Evolutionary conservation across 2,329 filamentous ascomycete genomes (phyloP), one percentile per base, ranked within the genome.

Genomic region (Thermoascus crustaceus): DNA sequence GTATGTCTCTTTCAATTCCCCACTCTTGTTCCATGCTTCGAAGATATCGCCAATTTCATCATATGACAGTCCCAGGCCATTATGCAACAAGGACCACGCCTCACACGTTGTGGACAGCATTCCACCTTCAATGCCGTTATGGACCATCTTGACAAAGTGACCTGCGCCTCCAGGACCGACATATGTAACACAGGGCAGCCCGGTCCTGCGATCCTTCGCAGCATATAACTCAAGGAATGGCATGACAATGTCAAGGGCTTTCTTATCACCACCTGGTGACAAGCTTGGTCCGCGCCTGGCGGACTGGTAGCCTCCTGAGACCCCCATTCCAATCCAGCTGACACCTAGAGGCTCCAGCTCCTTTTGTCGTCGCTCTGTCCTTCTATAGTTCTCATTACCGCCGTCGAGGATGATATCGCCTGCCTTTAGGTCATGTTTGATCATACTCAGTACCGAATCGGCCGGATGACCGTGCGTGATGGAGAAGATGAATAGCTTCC

Each of bases 81-180:
- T 66, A 22, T 69, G 66, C 63, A 85, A 74, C 20, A 82, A 67
- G 1, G 67, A 67, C 76, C 78, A 85, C 2, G 74, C 73, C 53
- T 85, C 80, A 9, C 72, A 72, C 4, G 82, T 67, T 0, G 71
- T 67, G 35, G 60, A 73, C 63, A 85, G 73, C 74, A 85, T 81
- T 2, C 78, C 80, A 41, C 82, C 78, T 51, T 85, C 80, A 41
- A 85, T 83, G 1, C 79, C 80, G 44, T 85, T 83, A 52, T 85
- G 80, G 3, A 83, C 70, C 78, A 84, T 85, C 63, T 85, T 85
- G 25, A 83, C 77, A 48, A 79, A 85, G 53, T 85, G 80, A 0
- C 80, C 80, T 1, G 73, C 69, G 1, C 80, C 79, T 0, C 73
- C 73, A 2, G 72, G 71, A 0, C 80, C 80, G 30, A 80, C 67